These are phyloP conservation scores for Alternaria atra DNA, from an alignment of 2,329 filamentous ascomycete genomes.

Conservation along the genomic window DNA sequence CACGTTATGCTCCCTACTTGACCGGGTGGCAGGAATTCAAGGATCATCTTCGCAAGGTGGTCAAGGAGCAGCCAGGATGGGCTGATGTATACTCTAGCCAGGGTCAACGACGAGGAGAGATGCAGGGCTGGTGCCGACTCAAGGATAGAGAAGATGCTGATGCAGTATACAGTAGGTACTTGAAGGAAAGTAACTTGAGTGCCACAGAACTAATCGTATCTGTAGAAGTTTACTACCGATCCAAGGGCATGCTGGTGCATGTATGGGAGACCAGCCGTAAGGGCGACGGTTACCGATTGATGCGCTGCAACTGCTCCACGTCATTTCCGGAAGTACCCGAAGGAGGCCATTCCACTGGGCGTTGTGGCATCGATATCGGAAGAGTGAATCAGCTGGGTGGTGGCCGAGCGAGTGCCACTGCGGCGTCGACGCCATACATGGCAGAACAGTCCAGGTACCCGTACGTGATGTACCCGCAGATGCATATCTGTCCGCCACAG, in stretches of 20 bases:
- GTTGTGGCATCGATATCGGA: constrained; percentile 43
- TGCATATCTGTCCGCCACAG: constrained; percentile 28
- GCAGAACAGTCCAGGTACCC: constrained; percentile 30
- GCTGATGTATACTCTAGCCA: constrained; percentile 43
- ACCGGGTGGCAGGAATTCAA: constrained; percentile 51
- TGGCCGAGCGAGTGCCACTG: constrained; percentile 10
- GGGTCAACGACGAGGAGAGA: constrained; percentile 38
- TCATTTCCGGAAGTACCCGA: constrained; percentile 37
- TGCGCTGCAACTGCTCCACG: constrained; percentile 48
- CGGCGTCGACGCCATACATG: constrained; percentile 26
- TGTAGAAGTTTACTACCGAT: constrained; percentile 33
- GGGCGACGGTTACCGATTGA: constrained; percentile 36
- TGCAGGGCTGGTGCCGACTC: constrained; percentile 50
- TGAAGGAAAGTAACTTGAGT: neutral
- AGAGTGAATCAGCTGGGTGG: constrained; percentile 35
- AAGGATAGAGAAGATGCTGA: constrained; percentile 47
- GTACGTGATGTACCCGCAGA: constrained; percentile 34
- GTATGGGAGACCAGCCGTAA: constrained; percentile 44
- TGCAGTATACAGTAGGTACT: constrained; percentile 41
- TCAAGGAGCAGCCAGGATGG: constrained; percentile 51
- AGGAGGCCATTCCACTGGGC: constrained; percentile 37
- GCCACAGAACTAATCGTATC: constrained; percentile 1
- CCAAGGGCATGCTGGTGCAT: constrained; percentile 42
- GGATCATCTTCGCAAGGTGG: constrained; percentile 45
- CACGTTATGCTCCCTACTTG: constrained; percentile 38